Evolutionary conservation across 768 basidiomycete genomes (phyloP).

Genomic region (Kwoniella heveanensis): DNA sequence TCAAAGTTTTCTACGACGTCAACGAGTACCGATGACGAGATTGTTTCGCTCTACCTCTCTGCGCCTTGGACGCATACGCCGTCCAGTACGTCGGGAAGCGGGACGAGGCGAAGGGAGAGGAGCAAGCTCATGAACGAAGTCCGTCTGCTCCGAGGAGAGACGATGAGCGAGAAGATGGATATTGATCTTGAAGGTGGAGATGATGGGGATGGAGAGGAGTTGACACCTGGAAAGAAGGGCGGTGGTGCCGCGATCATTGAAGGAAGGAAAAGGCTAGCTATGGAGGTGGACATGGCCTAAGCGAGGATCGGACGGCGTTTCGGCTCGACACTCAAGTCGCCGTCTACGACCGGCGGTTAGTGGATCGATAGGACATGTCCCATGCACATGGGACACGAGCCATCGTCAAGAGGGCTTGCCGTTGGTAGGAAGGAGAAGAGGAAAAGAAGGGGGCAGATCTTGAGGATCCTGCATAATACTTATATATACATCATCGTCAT

Average conservation of each 20-base stretch:
- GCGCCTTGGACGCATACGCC: conserved; percentile 14
- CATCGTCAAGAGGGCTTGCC: too few relatives aligned
- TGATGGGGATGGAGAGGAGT: conserved; percentile 22
- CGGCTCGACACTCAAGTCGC: too few relatives aligned
- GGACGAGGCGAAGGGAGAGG: conserved; percentile 23
- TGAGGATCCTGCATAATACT: not conserved
- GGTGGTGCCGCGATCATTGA: not conserved
- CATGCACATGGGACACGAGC: too few relatives aligned
- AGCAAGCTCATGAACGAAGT: conserved; percentile 31
- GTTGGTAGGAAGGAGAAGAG: too few relatives aligned
- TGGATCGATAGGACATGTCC: too few relatives aligned
- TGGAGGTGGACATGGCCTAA: conserved; percentile 23
- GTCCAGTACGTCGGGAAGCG: conserved; percentile 13
- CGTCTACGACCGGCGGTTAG: too few relatives aligned
- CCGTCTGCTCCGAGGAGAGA: conserved; percentile 16
- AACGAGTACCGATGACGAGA: conserved; percentile 9
- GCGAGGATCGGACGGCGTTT: not conserved
- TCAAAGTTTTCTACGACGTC: conserved; percentile 9
- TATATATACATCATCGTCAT: not conserved
- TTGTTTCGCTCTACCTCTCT: conserved; percentile 17
- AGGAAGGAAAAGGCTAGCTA: conserved; percentile 13
- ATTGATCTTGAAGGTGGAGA: conserved; percentile 5
- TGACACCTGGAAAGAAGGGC: conserved; percentile 28
- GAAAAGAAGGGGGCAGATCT: too few relatives aligned
- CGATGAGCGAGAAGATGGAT: conserved; percentile 12